phyloP scores from a whole-genome alignment of 108 stramenopile species.

The Licmophora abbreviata region DNA sequence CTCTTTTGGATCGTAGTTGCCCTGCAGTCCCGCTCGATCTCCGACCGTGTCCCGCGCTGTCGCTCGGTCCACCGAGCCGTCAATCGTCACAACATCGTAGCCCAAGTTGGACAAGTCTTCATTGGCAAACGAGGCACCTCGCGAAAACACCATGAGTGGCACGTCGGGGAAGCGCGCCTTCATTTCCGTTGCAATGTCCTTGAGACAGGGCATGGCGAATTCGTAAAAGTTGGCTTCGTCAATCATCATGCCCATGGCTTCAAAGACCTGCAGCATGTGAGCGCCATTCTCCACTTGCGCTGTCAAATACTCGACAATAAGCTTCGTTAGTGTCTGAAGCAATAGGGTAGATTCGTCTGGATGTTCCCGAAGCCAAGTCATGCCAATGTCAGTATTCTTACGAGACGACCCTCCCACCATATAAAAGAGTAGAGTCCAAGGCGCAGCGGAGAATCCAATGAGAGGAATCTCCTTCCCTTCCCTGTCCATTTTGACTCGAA shows the following conservation, averaged over 20 bases:
- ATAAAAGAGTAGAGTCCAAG: conserved; percentile 94
- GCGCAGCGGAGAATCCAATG: conserved; percentile 93
- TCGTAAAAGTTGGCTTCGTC: conserved; percentile 72
- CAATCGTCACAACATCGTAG: conserved; percentile 92
- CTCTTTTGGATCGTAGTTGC: conserved; percentile 86
- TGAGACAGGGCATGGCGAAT: conserved; percentile 81
- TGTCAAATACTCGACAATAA: conserved; percentile 91
- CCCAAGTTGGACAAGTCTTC: conserved; percentile 48
- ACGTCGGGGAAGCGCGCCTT: conserved; percentile 82
- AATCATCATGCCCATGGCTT: conserved; percentile 96
- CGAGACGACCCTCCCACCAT: conserved; percentile 93
- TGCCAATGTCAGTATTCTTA: conserved; percentile 77
- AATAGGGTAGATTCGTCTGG: conserved; percentile 69
- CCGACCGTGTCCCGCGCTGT: conserved; percentile 52
- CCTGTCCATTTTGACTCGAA: conserved; percentile 72
- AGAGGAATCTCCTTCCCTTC: conserved; percentile 77
- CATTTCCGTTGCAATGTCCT: conserved; percentile 59
- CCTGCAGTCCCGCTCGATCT: conserved; percentile 66
- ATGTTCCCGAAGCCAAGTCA: conserved; percentile 71
- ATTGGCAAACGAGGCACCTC: conserved; percentile 82
- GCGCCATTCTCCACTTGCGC: conserved; percentile 88
- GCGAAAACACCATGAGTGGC: conserved; percentile 89
- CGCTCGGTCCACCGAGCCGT: conserved; percentile 67
- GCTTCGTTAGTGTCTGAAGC: conserved; percentile 68
- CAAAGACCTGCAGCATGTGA: conserved; percentile 89